A percentile compares a stretch with the other conserved stretches of the same genome.
Evolutionary conservation across 1,284 basidiomycete genomes (phyloP).

Genomic region (Cerrena zonata): DNA sequence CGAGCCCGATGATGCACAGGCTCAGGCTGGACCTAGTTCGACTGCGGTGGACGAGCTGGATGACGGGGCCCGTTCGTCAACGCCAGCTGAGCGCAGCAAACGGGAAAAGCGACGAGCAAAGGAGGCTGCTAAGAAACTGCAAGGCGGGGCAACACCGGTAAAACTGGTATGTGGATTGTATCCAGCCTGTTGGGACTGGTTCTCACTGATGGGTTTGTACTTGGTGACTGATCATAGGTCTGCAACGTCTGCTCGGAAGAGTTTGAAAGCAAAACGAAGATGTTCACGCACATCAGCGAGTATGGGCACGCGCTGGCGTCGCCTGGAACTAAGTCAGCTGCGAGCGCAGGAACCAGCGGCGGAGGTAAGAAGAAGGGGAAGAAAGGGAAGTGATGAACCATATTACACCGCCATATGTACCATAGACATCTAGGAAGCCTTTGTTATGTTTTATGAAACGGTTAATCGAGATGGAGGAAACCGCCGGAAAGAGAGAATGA

Average conservation of each 20-base stretch:
- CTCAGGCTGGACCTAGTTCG: slow-evolving; percentile 5
- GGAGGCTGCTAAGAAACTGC: slow-evolving; percentile 70
- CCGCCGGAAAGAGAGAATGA: no score
- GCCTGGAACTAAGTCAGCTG: slow-evolving; percentile 20
- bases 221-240: slow-evolving; percentile 25
- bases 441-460: no score
- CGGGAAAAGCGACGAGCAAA: slow-evolving; percentile 74
- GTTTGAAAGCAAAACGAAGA: slow-evolving; percentile 72
- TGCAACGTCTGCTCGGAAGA: slow-evolving; percentile 70
- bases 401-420: no score
- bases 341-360: slow-evolving; percentile 1
- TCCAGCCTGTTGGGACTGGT: slow-evolving; percentile 1
- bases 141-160: slow-evolving; percentile 31
- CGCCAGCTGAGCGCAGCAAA: slow-evolving; percentile 55
- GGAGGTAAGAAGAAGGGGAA: slow-evolving; percentile 34
- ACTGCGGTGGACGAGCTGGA: slow-evolving; percentile 3
- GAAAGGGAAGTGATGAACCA: slow-evolving; percentile 37
- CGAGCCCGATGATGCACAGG: no score
- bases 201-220: slow-evolving; percentile 2
- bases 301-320: slow-evolving; percentile 68
- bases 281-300: slow-evolving; percentile 73
- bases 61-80: background rate
- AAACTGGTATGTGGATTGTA: slow-evolving; percentile 14
- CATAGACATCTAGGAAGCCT: no score
- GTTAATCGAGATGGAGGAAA: no score